Evolutionary conservation across 208 protist species (phyloP).

Genomic region (Trichomonas gallinae): DNA sequence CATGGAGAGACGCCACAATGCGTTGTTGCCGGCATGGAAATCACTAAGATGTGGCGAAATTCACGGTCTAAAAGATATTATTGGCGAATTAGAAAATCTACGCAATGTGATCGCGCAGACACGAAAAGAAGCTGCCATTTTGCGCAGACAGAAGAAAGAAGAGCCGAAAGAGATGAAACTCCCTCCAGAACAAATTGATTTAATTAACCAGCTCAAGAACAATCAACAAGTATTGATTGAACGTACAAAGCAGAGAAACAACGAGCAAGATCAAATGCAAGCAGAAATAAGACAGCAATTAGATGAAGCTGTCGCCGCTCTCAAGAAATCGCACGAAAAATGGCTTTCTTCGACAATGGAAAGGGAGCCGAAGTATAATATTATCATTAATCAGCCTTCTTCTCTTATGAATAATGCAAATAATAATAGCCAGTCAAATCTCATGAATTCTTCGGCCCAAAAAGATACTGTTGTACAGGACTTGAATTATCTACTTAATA

Average conservation of each 20-base stretch:
- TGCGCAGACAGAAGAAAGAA: not conserved
- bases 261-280: not conserved
- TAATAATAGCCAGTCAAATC: no score
- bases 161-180: not conserved
- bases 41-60: not conserved
- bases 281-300: not conserved
- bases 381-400: not conserved
- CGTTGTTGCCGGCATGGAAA: not conserved
- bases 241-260: not conserved
- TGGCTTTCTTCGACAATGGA: not conserved
- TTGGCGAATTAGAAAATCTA: not conserved
- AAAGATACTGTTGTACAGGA: not conserved
- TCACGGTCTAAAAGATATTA: not conserved
- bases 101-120: not conserved
- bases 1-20: not conserved
- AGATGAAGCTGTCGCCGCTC: not conserved
- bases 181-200: not conserved
- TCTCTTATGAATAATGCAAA: no score
- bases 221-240: not conserved
- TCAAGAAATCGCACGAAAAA: not conserved
- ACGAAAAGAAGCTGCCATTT: not conserved
- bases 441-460: not conserved
- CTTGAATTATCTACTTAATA: not conserved
- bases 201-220: not conserved
- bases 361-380: not conserved